Evolutionary conservation across 257 asterid species (phyloP).

Genomic region (Ballota nigra): DNA sequence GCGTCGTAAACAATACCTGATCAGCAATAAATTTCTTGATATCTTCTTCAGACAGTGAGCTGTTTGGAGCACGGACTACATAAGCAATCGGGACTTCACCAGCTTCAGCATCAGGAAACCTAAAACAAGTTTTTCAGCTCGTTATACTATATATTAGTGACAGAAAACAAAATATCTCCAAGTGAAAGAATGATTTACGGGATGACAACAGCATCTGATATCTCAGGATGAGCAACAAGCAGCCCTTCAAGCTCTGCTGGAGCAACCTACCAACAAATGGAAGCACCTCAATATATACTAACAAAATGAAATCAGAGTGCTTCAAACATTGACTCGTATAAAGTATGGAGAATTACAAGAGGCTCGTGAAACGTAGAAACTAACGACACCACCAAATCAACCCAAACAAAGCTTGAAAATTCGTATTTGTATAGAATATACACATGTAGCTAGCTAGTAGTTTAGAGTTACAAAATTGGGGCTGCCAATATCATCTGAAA

Average conservation of each 20-base stretch:
- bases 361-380: neutral
- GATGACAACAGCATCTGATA: slow-evolving; percentile 88
- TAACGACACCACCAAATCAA: too few relatives aligned
- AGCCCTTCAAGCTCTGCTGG: slow-evolving; percentile 99
- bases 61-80: slow-evolving; percentile 79
- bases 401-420: too few relatives aligned
- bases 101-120: slow-evolving; percentile 97
- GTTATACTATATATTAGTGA: neutral
- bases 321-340: neutral
- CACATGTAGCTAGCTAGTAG: too few relatives aligned
- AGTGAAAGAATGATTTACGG: slow-evolving; percentile 61
- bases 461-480: neutral
- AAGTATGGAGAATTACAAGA: neutral
- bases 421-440: too few relatives aligned
- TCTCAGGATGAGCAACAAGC: slow-evolving; percentile 89
- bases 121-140: slow-evolving; percentile 19
- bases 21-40: slow-evolving; percentile 76
- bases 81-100: slow-evolving; percentile 92
- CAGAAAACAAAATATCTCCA: neutral
- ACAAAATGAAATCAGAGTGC: neutral
- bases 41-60: slow-evolving; percentile 87
- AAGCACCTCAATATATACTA: neutral
- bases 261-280: slow-evolving; percentile 57
- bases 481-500: neutral
- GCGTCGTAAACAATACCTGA: slow-evolving; percentile 47